Base-by-base conservation (phyloP, 1,284 basidiomycete species). In the Trichosporon ovoides region DNA sequence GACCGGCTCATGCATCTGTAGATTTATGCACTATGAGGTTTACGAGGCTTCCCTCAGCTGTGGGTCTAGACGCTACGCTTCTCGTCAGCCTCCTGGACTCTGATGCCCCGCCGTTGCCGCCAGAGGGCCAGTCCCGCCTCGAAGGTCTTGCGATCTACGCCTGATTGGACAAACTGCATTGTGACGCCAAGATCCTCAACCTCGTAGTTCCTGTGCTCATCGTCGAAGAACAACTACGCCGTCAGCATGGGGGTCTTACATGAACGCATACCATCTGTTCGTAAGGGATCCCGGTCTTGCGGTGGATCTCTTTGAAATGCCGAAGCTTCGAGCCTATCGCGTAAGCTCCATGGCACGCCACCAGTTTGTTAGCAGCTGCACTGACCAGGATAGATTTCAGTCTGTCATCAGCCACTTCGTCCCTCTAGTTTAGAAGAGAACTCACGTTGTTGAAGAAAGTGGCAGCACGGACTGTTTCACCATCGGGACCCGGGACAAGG, bases 351-450 rank as follows among this genome's bases (percentile, higher is more conserved):
- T n/a, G n/a, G n/a, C n/a, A n/a, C n/a, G n/a, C n/a, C n/a, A n/a
- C n/a, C n/a, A n/a, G n/a, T 6, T 10, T 3, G 6, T 16, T 22
- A 13, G 12, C 16, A 18, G 1, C 3, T 7, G 2, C 16, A 56
- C 62, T 34, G 62, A 83, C 87, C 87, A 10, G 89, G 89, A 67
- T 91, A 93, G 72, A 94, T 91, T 71, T 93, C 89, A 59, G 86
- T 75, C 63, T 88, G 59, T 1, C 37, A 43, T 59, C 40, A 56
- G 54, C 36, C 36, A 16, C 19, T 7, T 12, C 6, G n/a, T n/a
- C n/a, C n/a, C 7, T 3, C 4, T 10, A 11, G 40, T n/a, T n/a
- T n/a, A n/a, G n/a, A n/a, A 3, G 11, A 18, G 57, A 73, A 55
- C 28, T 31, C 46, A 75, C 74, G 3, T 71, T 83, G 68, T 90